phyloP scores from a whole-genome alignment of 176 grass and related monocot genomes.

The Bromus sterilis region DNA sequence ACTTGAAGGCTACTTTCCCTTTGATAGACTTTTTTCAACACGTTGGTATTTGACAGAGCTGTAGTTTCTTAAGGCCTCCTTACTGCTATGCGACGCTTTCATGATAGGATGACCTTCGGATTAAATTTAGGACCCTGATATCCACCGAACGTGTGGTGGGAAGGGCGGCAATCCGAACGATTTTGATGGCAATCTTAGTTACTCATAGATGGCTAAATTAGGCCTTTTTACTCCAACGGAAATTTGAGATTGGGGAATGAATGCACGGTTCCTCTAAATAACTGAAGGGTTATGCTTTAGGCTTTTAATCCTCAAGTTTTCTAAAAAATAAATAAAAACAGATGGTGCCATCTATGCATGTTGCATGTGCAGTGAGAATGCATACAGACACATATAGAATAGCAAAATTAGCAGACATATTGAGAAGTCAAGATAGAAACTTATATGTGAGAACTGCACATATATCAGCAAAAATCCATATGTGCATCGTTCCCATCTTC shows the following conservation, averaged over 20 bases:
- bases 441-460: neutral
- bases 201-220: too few species aligned
- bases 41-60: too few species aligned
- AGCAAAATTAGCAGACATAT: neutral
- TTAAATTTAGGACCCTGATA: too few species aligned
- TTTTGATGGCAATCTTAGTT: too few species aligned
- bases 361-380: neutral
- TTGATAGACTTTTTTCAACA: too few species aligned
- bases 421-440: neutral
- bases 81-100: too few species aligned
- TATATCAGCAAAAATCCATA: neutral
- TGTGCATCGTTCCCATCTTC: neutral
- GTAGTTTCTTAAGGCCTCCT: too few species aligned
- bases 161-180: too few species aligned
- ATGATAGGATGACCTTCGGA: too few species aligned
- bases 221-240: neutral
- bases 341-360: neutral
- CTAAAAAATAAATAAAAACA: neutral
- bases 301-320: neutral
- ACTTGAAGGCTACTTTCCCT: too few species aligned
- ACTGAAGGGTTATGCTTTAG: neutral
- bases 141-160: too few species aligned
- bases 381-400: neutral
- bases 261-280: neutral
- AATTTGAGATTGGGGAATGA: neutral